phyloP scores from a whole-genome alignment of 345 rosid genomes.

The Nephelium lappaceum region DNA sequence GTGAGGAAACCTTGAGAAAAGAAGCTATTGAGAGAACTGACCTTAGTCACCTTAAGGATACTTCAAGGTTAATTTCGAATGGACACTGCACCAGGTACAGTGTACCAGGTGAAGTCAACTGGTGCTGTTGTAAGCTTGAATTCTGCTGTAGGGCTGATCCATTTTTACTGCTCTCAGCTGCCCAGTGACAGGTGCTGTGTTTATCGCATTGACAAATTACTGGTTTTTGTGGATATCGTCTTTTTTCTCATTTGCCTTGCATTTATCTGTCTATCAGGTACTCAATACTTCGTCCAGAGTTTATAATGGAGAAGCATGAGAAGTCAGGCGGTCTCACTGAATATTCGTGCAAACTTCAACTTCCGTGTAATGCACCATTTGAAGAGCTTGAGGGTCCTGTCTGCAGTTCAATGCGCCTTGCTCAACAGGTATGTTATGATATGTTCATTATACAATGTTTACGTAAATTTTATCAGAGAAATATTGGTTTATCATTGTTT shows the following conservation, averaged over 20 bases:
- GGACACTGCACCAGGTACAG: constrained; percentile 77
- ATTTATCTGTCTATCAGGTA: constrained; percentile 52
- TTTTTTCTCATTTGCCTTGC: constrained; percentile 20
- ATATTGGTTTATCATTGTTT: constrained; percentile 26
- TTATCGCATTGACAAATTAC: constrained; percentile 8
- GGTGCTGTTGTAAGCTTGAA: constrained; percentile 98
- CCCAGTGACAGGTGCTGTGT: constrained; percentile 86
- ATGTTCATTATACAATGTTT: constrained; percentile 9
- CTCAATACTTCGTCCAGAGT: constrained; percentile 96
- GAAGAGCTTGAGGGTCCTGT: constrained; percentile 94
- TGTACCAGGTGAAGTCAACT: constrained; percentile 92
- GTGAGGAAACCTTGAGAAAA: constrained; percentile 95
- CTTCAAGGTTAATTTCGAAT: constrained; percentile 80
- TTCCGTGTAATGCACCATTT: constrained; percentile 97
- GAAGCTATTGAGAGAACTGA: constrained; percentile 99
- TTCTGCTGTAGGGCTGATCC: constrained; percentile 94
- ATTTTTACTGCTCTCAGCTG: constrained; percentile 95
- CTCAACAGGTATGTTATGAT: constrained; percentile 72
- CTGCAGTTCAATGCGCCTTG: constrained; percentile 93
- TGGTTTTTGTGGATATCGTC: constrained; percentile 9
- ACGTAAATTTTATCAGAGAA: constrained; percentile 6
- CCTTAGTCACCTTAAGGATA: constrained; percentile 89
- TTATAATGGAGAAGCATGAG: constrained; percentile 88
- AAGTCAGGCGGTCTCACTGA: constrained; percentile 87
- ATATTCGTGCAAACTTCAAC: constrained; percentile 97